These are phyloP conservation scores for Lodderomyces oxycetoniae DNA, from an alignment of 1,139 yeast species.

Conservation along the genomic window DNA sequence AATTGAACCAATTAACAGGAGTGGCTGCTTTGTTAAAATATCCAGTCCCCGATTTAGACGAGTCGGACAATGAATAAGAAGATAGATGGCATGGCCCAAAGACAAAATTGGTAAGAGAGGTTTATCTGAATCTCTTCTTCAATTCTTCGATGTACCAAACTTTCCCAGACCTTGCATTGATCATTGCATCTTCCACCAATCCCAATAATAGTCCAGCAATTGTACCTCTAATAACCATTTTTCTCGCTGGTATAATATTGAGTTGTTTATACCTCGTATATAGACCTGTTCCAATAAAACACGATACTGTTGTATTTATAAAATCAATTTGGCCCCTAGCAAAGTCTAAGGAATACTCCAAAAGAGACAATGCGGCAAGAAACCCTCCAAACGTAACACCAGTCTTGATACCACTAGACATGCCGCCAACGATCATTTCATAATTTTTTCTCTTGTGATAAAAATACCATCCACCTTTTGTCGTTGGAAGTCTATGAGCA, in stretches of 20 bases:
- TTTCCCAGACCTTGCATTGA: constrained; percentile 53
- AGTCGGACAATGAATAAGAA: constrained; percentile 42
- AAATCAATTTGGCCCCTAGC: constrained; percentile 54
- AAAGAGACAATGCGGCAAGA: constrained; percentile 50
- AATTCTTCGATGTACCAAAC: constrained; percentile 53
- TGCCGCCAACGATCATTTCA: constrained; percentile 58
- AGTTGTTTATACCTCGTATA: constrained; percentile 47
- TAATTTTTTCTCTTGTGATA: constrained; percentile 83
- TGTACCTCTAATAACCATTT: constrained; percentile 50
- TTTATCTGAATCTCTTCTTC: constrained; percentile 4
- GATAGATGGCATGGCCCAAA: neutral
- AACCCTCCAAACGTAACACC: constrained; percentile 44
- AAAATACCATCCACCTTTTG: constrained; percentile 85
- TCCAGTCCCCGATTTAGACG: constrained; percentile 83
- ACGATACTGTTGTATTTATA: constrained; percentile 51
- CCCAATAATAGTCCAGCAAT: constrained; percentile 59
- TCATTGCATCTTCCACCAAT: constrained; percentile 57
- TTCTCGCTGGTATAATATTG: constrained; percentile 43
- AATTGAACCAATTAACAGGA: constrained; percentile 84
- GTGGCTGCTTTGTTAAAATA: constrained; percentile 82
- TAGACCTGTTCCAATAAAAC: constrained; percentile 34
- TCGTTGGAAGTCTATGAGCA: constrained; percentile 73
- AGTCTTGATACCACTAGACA: constrained; percentile 39
- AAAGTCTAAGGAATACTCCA: constrained; percentile 59
- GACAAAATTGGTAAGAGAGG: no score